Evolutionary conservation across 2,329 filamentous ascomycete species (phyloP), one percentile per base, ranked within the genome.

Genomic region (Trichoderma afroharzianum): DNA sequence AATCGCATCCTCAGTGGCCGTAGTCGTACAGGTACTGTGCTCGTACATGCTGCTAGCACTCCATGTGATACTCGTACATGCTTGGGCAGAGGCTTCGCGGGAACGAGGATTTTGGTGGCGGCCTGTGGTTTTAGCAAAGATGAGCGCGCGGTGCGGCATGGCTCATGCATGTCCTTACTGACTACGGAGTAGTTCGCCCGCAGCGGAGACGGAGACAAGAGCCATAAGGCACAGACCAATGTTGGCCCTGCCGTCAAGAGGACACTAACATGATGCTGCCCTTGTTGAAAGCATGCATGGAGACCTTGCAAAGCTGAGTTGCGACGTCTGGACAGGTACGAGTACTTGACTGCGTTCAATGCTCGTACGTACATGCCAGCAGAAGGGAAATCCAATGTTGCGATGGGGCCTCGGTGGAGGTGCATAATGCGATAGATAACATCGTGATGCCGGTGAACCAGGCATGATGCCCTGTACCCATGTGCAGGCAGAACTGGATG

Each of bases 121-220:
- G 32, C 63, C 64, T 71, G 70, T 58, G 50, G 50, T 63, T 62
- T 68, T 68, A 59, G 63, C 55, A 68, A 50, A 24, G 66, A 33
- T 43, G 62, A 62, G 69, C 39, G 69, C 69, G 62, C 70, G 63
- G 63, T 58, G 70, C 63, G 63, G 36, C 36, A 47, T 71, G 58
- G 70, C 50, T 53, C 43, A 62, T 63, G 70, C 70, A 63, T 59
- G 57, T 68, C 63, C 57, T 53, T 43, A 71, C 24, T 55, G 57
- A 62, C 57, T 58, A 71, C 58, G 63, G 57, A 53, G 57, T 68
- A 63, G 63, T 68, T 63, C 63, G 70, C 70, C 70, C 70, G 70
- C 70, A 67, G 70, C 70, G 70, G 63, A 53, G 63, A 68, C 70
- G 57, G 36, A 28, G 53, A 53, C 47, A 33, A 71, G 63, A 68